Evolutionary conservation across 192 early-diverging fungal genomes (phyloP), one percentile per base, ranked within the genome.

Genomic region (Umbelopsis sp.): DNA sequence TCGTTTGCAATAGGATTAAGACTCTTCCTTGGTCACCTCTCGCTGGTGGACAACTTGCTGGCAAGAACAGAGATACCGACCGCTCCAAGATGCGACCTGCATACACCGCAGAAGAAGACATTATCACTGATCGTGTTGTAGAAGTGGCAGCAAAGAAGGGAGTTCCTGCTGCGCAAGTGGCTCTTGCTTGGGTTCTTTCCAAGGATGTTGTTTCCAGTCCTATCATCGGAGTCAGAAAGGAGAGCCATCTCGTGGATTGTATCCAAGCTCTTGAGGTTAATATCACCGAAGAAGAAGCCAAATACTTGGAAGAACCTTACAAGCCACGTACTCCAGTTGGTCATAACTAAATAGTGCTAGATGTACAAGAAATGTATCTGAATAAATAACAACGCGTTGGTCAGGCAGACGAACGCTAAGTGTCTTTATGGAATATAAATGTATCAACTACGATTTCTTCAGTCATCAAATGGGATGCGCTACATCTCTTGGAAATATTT

Each of bases 21-120:
- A 43, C 47, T 16, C 69, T 81, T 6, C 56, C 53, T 25, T 81
- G 77, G 72, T 52, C 65, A 16, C 71, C 80, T 8, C 32, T 81
- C 5, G 80, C 80, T 14, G 56, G 77, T 31, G 76, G 80, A 45
- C 21, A 34, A 3, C 51, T 81, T 24, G 53, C 70, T 17, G 70
- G 66, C 31, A 74, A 74, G 47, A 65, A 68, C 45, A 45, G 77
- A 50, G 59, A 54, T 22, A 75, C 77, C 10, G 26, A 36, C 11
- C 29, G 52, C 1, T 11, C 22, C n/a, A 50, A 68, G 10, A 6
- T 6, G 20, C 53, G 25, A 16, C 17, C 16, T 21, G 26, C 16
- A 9, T 47, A 31, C 20, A 70, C n/a, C 5, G 38, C 26, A 17
- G 17, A 44, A 16, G 76, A 78, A 16, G 49, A 32, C 14, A 21